These are phyloP conservation scores for Lactifluus volemus DNA, from an alignment of 768 basidiomycete genomes.

Conservation along the genomic window DNA sequence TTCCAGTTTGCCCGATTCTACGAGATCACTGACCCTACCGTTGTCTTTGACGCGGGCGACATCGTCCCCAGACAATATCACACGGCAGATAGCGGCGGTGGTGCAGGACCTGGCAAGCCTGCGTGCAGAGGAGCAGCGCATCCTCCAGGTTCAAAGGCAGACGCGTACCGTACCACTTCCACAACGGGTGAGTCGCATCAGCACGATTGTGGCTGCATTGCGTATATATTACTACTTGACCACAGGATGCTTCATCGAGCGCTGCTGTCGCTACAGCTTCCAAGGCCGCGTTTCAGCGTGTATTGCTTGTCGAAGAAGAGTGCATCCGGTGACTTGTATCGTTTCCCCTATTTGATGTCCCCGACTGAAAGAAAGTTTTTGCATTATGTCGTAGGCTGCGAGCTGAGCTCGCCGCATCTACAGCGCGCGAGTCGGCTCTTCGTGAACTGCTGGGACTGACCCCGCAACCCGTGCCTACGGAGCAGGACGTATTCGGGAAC, in stretches of 20 bases:
- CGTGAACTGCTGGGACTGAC: slow-evolving; percentile 3
- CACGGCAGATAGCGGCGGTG: slow-evolving; percentile 6
- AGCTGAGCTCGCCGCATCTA: slow-evolving; percentile 15
- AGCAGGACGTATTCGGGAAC: neutral
- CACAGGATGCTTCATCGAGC: neutral
- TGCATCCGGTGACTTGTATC: slow-evolving; percentile 15
- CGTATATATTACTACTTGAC: neutral
- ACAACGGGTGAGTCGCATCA: neutral
- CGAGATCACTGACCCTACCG: neutral
- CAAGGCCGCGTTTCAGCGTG: neutral
- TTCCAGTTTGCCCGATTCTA: neutral
- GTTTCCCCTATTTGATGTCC: neutral
- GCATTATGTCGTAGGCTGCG: slow-evolving; percentile 4
- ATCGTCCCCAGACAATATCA: neutral
- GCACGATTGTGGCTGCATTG: neutral
- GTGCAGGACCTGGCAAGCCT: slow-evolving; percentile 1
- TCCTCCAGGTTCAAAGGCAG: neutral
- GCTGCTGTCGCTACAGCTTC: neutral
- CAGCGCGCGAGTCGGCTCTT: slow-evolving; percentile 8
- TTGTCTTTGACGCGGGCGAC: neutral
- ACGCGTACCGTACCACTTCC: neutral
- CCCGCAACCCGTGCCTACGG: neutral
- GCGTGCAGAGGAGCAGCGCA: slow-evolving; percentile 5
- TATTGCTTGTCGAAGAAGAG: slow-evolving; percentile 19
- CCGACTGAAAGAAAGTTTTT: neutral